A percentile compares a stretch with the other conserved stretches of the same genome.
These are phyloP conservation scores for Amaranthus hypochondriacus DNA, from an alignment of 148 eudicot genomes.

Conservation along the genomic window DNA sequence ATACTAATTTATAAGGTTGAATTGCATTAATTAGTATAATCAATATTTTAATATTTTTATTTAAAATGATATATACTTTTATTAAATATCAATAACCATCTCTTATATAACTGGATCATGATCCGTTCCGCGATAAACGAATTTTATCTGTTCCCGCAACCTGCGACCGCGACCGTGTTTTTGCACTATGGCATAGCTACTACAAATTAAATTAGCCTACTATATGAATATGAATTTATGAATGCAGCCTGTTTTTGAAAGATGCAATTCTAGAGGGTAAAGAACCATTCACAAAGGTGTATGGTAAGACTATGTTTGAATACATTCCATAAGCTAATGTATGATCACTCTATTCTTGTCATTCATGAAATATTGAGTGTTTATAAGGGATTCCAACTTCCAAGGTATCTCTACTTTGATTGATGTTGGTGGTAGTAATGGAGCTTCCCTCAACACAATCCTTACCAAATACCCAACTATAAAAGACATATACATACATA, in stretches of 20 bases:
- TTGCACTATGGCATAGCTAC: no score
- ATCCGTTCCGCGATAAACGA: no score
- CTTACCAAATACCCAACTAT: conserved; percentile 52
- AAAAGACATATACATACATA: conserved; percentile 39
- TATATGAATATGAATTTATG: no score
- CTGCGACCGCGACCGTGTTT: no score
- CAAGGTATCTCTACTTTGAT: conserved; percentile 39
- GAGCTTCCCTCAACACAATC: conserved; percentile 58
- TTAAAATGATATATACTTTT: no score
- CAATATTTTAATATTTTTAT: no score
- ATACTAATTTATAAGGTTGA: no score
- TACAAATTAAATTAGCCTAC: no score
- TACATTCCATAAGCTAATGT: conserved; percentile 74
- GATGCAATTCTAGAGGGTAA: conserved; percentile 74
- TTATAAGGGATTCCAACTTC: conserved; percentile 48
- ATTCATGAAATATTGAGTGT: conserved; percentile 63
- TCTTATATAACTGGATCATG: no score
- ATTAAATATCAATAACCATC: no score
- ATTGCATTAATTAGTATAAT: no score
- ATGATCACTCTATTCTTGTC: conserved; percentile 57
- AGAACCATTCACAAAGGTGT: conserved; percentile 70
- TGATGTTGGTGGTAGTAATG: conserved; percentile 81
- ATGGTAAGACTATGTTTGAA: conserved; percentile 66
- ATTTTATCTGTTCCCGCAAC: no score
- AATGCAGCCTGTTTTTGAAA: conserved; percentile 30